Evolutionary conservation across 345 rosid genomes (phyloP), one percentile per base, ranked within the genome.

Genomic region (Dimocarpus longan): DNA sequence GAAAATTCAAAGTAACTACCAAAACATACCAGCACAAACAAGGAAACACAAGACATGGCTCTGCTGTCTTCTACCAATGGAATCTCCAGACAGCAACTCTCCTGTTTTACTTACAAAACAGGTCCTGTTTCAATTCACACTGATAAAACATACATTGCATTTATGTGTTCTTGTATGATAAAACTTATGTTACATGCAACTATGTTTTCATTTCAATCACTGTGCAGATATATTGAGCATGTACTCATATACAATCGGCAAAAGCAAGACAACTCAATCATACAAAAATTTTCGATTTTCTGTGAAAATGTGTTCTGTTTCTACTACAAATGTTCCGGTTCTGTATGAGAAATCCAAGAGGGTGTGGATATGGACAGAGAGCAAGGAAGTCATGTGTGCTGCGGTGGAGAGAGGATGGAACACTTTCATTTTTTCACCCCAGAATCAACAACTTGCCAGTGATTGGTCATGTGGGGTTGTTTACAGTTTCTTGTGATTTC

Each of bases 381-480:
- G 79, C 81, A 91, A 91, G 85, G 86, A 88, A 42, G 97, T 92
- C 7, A 93, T 93, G 95, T 88, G 93, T 15, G 85, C 87, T 80
- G 91, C 98, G 9, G 98, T 95, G 7, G 97, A 95, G 85, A 87
- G 97, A 76, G 98, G 98, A 1, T 95, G 98, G 98, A 93, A 86
- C 83, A 93, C 94, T n/a, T 89, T 95, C 85, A 1, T 93, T 56
- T 93, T 91, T 86, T 68, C 85, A 43, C 77, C 87, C 13, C 65
- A 82, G 40, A 81, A 76, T 80, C 85, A 75, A 60, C 60, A 86
- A 68, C 93, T 93, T 73, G 94, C 92, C 4, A n/a, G 40, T 65
- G 90, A 90, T 16, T 95, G 98, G 97, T 93, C 98, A 70, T 86
- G 98, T 95, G 85, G 78, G 19, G 60, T 74, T 74, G 66, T 76